These are phyloP conservation scores for Lactarius sp. DNA, from an alignment of 768 basidiomycete species.

Conservation along the genomic window DNA sequence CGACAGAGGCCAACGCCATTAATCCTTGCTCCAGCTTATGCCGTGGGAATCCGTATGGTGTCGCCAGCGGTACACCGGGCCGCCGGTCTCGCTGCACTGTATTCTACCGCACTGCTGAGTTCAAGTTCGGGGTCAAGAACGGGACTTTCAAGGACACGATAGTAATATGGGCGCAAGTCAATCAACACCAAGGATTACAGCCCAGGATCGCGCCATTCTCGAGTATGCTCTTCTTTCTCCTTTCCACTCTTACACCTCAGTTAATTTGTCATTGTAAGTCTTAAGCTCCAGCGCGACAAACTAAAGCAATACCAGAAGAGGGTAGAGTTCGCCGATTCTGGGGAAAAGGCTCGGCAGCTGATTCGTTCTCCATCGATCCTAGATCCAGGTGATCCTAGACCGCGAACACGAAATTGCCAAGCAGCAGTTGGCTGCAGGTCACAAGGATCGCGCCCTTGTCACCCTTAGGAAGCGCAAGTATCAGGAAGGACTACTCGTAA, in stretches of 20 bases:
- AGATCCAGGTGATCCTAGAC: constrained; percentile 86
- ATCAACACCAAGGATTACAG: constrained; percentile 82
- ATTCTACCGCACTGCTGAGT: no score
- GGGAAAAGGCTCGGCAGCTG: not conserved
- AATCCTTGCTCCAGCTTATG: no score
- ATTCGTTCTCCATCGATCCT: not conserved
- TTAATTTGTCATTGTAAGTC: constrained; percentile 42
- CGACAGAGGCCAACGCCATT: no score
- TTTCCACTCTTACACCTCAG: constrained; percentile 18
- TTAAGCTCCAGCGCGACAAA: constrained; percentile 96
- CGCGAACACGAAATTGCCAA: constrained; percentile 89
- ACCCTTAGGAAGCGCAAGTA: constrained; percentile 91
- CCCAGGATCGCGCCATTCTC: constrained; percentile 90
- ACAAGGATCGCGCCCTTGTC: constrained; percentile 82
- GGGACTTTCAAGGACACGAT: not conserved
- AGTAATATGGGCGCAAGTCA: constrained; percentile 60
- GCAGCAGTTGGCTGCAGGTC: constrained; percentile 69
- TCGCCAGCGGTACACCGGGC: not conserved
- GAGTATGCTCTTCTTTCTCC: constrained; percentile 56
- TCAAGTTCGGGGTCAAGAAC: no score
- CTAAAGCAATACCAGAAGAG: constrained; percentile 93
- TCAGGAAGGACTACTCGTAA: constrained; percentile 79
- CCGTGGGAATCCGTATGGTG: no score
- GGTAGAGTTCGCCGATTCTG: constrained; percentile 39
- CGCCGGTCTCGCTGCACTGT: not conserved